phyloP scores from a whole-genome alignment of 164 flowering plant genomes.

The Pachysandra terminalis region DNA sequence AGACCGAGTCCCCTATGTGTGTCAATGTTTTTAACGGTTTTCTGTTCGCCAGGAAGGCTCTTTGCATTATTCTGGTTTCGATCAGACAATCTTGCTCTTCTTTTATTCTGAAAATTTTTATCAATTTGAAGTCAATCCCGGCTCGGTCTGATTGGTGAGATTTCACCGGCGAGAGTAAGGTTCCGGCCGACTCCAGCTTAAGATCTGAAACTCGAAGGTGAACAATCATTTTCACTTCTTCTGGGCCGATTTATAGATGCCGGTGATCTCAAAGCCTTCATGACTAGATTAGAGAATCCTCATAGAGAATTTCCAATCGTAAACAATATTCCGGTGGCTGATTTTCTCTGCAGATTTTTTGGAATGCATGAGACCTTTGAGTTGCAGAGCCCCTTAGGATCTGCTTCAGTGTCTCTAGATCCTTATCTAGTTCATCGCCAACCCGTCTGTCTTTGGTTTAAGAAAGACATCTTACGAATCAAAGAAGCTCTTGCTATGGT shows the following conservation, averaged over 20 bases:
- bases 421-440: too few species aligned
- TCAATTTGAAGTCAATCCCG: slow-evolving; percentile 29
- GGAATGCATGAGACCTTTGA: slow-evolving; percentile 82
- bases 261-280: slow-evolving; percentile 46
- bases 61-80: slow-evolving; percentile 32
- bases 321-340: slow-evolving; percentile 39
- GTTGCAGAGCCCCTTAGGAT: slow-evolving; percentile 88
- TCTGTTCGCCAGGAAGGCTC: slow-evolving; percentile 38
- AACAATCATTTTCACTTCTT: slow-evolving; percentile 28
- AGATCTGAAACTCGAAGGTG: slow-evolving; percentile 33
- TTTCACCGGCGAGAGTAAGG: slow-evolving; percentile 17
- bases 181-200: slow-evolving; percentile 29
- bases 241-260: slow-evolving; percentile 14
- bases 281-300: slow-evolving; percentile 58
- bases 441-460: too few species aligned
- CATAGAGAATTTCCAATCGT: slow-evolving; percentile 30
- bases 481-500: too few species aligned
- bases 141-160: slow-evolving; percentile 33
- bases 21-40: slow-evolving; percentile 36
- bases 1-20: slow-evolving; percentile 41
- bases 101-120: slow-evolving; percentile 18
- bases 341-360: slow-evolving; percentile 23
- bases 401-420: slow-evolving; percentile 84
- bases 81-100: slow-evolving; percentile 30
- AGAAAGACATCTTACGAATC: too few species aligned